These are phyloP conservation scores for Cajanus cajan DNA, from an alignment of 306 rosid species.

Conservation along the genomic window DNA sequence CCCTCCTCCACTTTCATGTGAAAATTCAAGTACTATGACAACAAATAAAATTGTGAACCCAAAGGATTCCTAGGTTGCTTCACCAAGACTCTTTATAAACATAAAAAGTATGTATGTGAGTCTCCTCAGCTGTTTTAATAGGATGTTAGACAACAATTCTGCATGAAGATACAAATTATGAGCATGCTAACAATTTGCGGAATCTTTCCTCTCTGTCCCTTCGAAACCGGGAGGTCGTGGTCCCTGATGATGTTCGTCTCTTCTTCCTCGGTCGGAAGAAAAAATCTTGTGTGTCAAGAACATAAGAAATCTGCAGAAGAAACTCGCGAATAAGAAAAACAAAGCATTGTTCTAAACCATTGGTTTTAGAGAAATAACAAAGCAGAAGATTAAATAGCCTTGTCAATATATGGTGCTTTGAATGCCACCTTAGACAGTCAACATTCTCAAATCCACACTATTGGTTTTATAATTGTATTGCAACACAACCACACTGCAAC, in stretches of 20 bases:
- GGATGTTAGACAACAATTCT: constrained; percentile 26
- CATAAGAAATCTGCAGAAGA: constrained; percentile 77
- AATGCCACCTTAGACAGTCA: background rate
- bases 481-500: background rate
- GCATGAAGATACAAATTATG: constrained; percentile 22
- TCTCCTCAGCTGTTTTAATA: constrained; percentile 13
- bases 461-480: background rate
- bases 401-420: background rate
- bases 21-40: constrained; percentile 30
- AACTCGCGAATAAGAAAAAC: constrained; percentile 26
- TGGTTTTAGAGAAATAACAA: background rate
- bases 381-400: constrained; percentile 14
- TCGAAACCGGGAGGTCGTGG: constrained; percentile 30
- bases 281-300: constrained; percentile 88
- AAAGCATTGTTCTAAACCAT: background rate
- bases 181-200: constrained; percentile 51
- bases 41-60: constrained; percentile 29
- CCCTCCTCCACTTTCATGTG: constrained; percentile 37
- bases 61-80: constrained; percentile 22
- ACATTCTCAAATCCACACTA: background rate
- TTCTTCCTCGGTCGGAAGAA: constrained; percentile 67
- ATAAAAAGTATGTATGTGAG: constrained; percentile 29
- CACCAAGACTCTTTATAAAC: constrained; percentile 34
- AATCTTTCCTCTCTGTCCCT: constrained; percentile 62
- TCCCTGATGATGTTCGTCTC: constrained; percentile 35